Evolutionary conservation across 441 rosid genomes (phyloP), one percentile per base, ranked within the genome.

Genomic region (Populus hybrid): DNA sequence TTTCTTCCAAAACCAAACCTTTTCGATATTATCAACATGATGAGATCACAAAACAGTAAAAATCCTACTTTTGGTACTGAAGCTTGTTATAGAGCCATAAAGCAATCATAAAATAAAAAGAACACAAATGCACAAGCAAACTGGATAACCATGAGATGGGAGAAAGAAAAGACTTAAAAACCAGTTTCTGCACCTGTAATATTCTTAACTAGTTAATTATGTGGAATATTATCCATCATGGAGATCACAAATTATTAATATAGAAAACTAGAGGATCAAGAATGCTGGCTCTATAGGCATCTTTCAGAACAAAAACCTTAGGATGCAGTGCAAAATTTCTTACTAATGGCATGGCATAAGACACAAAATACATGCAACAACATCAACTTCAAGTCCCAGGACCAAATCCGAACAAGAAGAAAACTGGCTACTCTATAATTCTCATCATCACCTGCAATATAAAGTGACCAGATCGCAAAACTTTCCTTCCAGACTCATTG

Each of bases 361-460:
- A 53, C 61, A 53, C 61, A 53, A 53, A 53, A 18, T 16, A 53
- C 61, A 53, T 18, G 61, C 61, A 53, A 53, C 21, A 18, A 0
- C 21, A 30, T n/a, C 40, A 69, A 70, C 35, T 53, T 7, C 35
- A 19, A 38, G 5, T 35, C 11, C 28, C 23, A 70, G 3, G 36
- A 26, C 24, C 69, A 77, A 71, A 11, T 42, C 36, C 24, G 73
- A 23, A 8, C 32, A 32, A 35, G 61, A 46, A 36, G 23, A 12
- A 66, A 26, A 34, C 46, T 3, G 26, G 42, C 23, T 7, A 5
- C 10, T 64, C n/a, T 46, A 34, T 28, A 53, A 67, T 63, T 11
- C 14, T 69, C n/a, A 28, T 23, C 4, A 5, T 75, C 77, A 88
- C 91, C 88, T 83, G 86, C 73, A 72, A 79, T 7, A 70, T 65